These are phyloP conservation scores for Osmanthus fragrans DNA, from an alignment of 257 asterid genomes.

Conservation along the genomic window DNA sequence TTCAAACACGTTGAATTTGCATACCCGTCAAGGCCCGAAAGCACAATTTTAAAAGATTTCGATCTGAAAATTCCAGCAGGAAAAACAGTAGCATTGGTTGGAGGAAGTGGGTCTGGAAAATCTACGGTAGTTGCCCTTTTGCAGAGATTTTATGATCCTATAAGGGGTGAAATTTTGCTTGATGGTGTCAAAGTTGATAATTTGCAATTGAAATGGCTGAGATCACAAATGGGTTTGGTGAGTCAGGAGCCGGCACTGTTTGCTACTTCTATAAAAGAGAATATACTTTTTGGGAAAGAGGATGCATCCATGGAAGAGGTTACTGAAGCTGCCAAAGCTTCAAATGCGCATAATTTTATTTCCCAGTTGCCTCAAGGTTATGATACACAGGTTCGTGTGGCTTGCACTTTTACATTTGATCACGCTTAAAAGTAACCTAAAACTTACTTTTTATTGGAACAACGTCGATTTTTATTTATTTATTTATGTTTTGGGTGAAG, in stretches of 20 bases:
- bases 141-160: conserved; percentile 88
- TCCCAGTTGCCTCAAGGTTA: conserved; percentile 81
- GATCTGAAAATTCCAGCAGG: conserved; percentile 66
- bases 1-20: conserved; percentile 59
- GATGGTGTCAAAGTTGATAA: conserved; percentile 75
- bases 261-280: conserved; percentile 84
- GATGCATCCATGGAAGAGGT: conserved; percentile 78
- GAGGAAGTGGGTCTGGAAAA: conserved; percentile 93
- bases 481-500: too few relatives aligned
- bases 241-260: conserved; percentile 96
- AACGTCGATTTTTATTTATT: too few relatives aligned
- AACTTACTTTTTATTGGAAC: background rate
- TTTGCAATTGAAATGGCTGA: conserved; percentile 83
- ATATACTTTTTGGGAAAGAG: conserved; percentile 86
- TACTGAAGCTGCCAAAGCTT: conserved; percentile 78
- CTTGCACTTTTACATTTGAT: background rate
- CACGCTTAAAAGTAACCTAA: background rate
- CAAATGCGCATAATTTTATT: conserved; percentile 93
- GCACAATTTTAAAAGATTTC: conserved; percentile 61
- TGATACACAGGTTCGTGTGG: conserved; percentile 68
- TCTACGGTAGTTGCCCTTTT: conserved; percentile 75
- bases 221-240: conserved; percentile 93
- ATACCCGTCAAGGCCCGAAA: conserved; percentile 81
- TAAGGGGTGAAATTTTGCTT: conserved; percentile 64
- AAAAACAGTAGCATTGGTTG: conserved; percentile 78